Percentiles rank a stretch among this genome's conserved stretches.
Evolutionary conservation across 2,329 filamentous ascomycete species (phyloP).

Genomic region (Tricladium varicosporioides): DNA sequence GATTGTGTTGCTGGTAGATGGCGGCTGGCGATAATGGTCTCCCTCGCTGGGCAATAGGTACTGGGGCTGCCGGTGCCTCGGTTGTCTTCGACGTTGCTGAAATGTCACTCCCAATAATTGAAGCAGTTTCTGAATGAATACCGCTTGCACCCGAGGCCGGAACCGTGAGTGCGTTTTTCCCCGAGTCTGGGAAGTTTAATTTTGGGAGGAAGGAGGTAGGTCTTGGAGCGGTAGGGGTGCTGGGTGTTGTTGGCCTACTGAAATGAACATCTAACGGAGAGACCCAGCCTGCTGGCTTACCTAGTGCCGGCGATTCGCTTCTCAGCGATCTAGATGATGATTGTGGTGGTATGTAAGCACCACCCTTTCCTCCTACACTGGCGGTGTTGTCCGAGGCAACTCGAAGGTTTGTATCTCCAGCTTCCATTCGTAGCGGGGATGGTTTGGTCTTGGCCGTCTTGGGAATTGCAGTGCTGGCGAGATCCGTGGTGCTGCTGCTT

Average conservation of each 20-base stretch:
- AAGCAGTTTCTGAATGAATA: slow-evolving; percentile 16
- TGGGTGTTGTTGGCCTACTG: slow-evolving; percentile 19
- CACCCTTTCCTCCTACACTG: slow-evolving; percentile 12
- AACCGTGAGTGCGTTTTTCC: slow-evolving; percentile 8
- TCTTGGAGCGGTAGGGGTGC: not conserved
- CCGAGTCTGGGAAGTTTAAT: slow-evolving; percentile 16
- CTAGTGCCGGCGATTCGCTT: slow-evolving; percentile 7
- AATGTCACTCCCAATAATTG: slow-evolving; percentile 12
- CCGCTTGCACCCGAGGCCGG: slow-evolving; percentile 3
- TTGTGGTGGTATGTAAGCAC: slow-evolving; percentile 19
- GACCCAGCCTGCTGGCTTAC: slow-evolving; percentile 17
- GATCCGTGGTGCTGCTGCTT: slow-evolving; percentile 14
- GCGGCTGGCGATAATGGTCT: not conserved
- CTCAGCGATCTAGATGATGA: slow-evolving; percentile 10
- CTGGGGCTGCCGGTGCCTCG: slow-evolving; percentile 3
- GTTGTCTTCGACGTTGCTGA: not conserved
- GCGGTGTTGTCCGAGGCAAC: not conserved
- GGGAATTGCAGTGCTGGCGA: not conserved
- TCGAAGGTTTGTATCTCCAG: slow-evolving; percentile 1
- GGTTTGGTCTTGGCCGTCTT: slow-evolving; percentile 16
- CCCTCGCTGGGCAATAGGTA: not conserved
- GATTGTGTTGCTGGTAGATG: slow-evolving; percentile 4
- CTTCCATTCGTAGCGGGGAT: slow-evolving; percentile 21
- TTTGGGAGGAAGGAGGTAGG: slow-evolving; percentile 22
- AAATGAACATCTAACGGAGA: slow-evolving; percentile 27